A percentile compares a stretch with the other conserved stretches of the same genome.
phyloP scores from a whole-genome alignment of 192 early-diverging fungal species.

The Helicostylum pulchrum region DNA sequence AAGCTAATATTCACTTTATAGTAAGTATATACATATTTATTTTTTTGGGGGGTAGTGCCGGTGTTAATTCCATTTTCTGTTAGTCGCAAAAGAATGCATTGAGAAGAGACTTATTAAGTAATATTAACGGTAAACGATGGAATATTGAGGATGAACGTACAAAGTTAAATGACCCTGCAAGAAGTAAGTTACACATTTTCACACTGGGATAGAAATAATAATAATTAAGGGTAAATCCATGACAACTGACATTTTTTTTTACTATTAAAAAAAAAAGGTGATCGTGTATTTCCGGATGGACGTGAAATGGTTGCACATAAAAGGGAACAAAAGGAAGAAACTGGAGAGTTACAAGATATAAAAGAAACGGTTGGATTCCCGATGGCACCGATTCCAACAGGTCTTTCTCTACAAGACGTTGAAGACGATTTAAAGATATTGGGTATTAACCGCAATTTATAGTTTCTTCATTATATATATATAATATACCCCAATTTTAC shows the following conservation, averaged over 20 bases:
- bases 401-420: slow-evolving; percentile 31
- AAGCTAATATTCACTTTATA: slow-evolving; percentile 43
- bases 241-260: not conserved
- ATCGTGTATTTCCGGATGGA: slow-evolving; percentile 30
- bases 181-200: slow-evolving; percentile 17
- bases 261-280: not conserved
- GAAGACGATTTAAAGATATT: slow-evolving; percentile 43
- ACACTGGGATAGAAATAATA: too few relatives aligned
- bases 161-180: slow-evolving; percentile 25
- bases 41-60: too few relatives aligned
- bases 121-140: slow-evolving; percentile 31
- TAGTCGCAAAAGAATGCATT: slow-evolving; percentile 34
- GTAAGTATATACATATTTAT: slow-evolving; percentile 15
- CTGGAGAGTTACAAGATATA: slow-evolving; percentile 38
- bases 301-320: slow-evolving; percentile 35
- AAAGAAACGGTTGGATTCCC: slow-evolving; percentile 44
- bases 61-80: too few relatives aligned
- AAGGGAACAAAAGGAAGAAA: slow-evolving; percentile 34
- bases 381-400: slow-evolving; percentile 24
- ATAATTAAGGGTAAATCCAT: not conserved
- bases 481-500: not conserved
- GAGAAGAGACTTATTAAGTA: slow-evolving; percentile 25
- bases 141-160: slow-evolving; percentile 31
- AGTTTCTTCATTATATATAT: slow-evolving; percentile 9
- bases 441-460: slow-evolving; percentile 33